Base-by-base conservation (phyloP, 352 stramenopile genomes). In the Bremia lactucae region DNA sequence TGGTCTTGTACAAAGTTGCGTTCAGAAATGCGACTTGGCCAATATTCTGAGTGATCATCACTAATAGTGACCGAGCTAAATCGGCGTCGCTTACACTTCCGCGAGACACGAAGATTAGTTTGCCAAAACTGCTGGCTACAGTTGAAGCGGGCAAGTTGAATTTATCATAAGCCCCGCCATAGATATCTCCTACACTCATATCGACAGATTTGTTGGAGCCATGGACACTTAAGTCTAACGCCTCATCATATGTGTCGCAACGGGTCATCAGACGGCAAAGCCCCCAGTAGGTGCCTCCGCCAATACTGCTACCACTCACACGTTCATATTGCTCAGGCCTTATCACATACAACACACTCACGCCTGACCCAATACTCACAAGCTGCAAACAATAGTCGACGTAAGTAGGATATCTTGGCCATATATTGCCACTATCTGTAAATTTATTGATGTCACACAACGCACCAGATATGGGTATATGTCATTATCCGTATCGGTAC, bases 1-100 rank as follows among this genome's bases (percentile, higher is more conserved):
- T 87, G 21, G 94, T 98, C 36, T 96, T 88, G 75, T 96, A 94
- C n/a, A 98, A 62, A 36, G 96, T 88, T 42, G 96, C 96, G 62
- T 98, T 98, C 15, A 99, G 71, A 68, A 98, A 98, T 22, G 96
- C 95, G 16, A 99, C 84, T 69, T 98, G 95, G 25, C 77, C 77
- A 52, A 94, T 94, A 53, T 99, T 99, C 55, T 98, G 97, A 18
- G 96, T 99, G 25, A 98, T 95, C 96, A 99, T 98, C 23, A 98
- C 78, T 15, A 99, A 72, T 31, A 99, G 61, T 26, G 95, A 92
- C 33, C 94, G 82, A 15, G 94, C 94, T 34, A 99, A 65, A 68
- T 99, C 95, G 37, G 96, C 91, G 52, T 98, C 88, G 31, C 77
- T 87, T 23, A 98, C 78, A 35, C 46, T 56, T 28, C 81, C 65